Base-by-base conservation (phyloP, 2,329 filamentous ascomycete genomes). In the Alternaria tenuissima region DNA sequence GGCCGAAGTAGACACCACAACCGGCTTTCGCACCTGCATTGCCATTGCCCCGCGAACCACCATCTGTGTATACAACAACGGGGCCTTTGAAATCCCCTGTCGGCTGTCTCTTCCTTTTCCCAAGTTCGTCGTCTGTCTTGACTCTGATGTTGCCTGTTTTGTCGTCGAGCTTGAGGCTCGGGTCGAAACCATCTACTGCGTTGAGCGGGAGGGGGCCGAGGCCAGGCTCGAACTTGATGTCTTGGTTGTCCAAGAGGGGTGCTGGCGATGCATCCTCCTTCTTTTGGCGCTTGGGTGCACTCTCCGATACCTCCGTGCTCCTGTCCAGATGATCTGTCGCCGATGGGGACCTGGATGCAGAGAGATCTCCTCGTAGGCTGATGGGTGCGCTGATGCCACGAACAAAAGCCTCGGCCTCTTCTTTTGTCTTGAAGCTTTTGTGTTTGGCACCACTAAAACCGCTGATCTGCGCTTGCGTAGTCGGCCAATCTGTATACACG, bases 401-500 rank as follows among this genome's bases (percentile, higher is more conserved):
- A 11, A 97, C 91, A 75, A 91, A 97, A 20, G 87, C 87, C 72
- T 94, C 88, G 0, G 94, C 94, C 76, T 96, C 93, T 58, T 83
- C 84, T 26, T 73, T 71, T 7, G 81, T 84, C 39, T 79, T 72
- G 64, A 85, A 85, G 7, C 74, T 75, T 67, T 80, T 81, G 57
- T 83, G 87, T 60, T 85, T 87, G 4, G 87, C 86, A 5, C 88
- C 88, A 68, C 89, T 89, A 73, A 89, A 89, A 3, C 90, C 92
- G 32, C 84, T 87, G 62, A 95, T 92, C 65, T 94, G 91, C 64
- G 88, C 83, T 62, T 90, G 84, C 11, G 91, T 92, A 42, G 88
- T 86, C 12, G 85, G 78, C 93, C 93, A 90, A 55, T 86, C 84
- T 5, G 83, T 85, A 73, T 90, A 90, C 18, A 90, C 86, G 2